These are phyloP conservation scores for Priceomyces castillae DNA, from an alignment of 805 yeast genomes.

Conservation along the genomic window DNA sequence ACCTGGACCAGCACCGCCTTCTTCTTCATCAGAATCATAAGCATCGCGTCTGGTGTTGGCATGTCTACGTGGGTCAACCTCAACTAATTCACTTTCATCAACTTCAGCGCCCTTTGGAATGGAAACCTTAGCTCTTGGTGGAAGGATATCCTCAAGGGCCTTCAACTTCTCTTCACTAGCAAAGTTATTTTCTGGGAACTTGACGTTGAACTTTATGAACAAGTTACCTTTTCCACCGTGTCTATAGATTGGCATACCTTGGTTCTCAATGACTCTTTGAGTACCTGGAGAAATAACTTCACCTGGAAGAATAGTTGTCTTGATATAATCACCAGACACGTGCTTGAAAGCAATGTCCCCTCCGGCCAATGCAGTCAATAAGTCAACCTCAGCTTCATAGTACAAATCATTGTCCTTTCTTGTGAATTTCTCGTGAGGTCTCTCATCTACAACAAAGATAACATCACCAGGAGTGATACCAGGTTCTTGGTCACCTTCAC, in stretches of 20 bases:
- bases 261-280: slow-evolving; percentile 78
- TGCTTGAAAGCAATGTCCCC: slow-evolving; percentile 88
- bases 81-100: slow-evolving; percentile 76
- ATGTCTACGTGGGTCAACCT: slow-evolving; percentile 65
- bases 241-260: slow-evolving; percentile 97
- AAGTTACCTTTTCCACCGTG: slow-evolving; percentile 87
- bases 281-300: slow-evolving; percentile 86
- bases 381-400: slow-evolving; percentile 83
- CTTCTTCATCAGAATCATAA: slow-evolving; percentile 46
- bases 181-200: slow-evolving; percentile 79
- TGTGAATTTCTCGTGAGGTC: slow-evolving; percentile 75
- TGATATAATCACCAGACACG: slow-evolving; percentile 87
- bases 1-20: slow-evolving; percentile 54
- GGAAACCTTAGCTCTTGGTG: slow-evolving; percentile 60
- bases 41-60: slow-evolving; percentile 40
- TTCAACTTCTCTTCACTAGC: slow-evolving; percentile 72
- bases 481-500: slow-evolving; percentile 98
- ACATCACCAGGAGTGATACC: slow-evolving; percentile 96
- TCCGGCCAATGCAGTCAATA: slow-evolving; percentile 94
- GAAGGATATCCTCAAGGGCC: slow-evolving; percentile 71
- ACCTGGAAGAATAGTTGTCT: slow-evolving; percentile 82
- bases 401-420: slow-evolving; percentile 88
- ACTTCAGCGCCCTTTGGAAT: slow-evolving; percentile 73
- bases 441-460: slow-evolving; percentile 85
- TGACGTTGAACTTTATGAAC: slow-evolving; percentile 79